Evolutionary conservation across 2,329 filamentous ascomycete species (phyloP).

Genomic region (Colletotrichum karsti): DNA sequence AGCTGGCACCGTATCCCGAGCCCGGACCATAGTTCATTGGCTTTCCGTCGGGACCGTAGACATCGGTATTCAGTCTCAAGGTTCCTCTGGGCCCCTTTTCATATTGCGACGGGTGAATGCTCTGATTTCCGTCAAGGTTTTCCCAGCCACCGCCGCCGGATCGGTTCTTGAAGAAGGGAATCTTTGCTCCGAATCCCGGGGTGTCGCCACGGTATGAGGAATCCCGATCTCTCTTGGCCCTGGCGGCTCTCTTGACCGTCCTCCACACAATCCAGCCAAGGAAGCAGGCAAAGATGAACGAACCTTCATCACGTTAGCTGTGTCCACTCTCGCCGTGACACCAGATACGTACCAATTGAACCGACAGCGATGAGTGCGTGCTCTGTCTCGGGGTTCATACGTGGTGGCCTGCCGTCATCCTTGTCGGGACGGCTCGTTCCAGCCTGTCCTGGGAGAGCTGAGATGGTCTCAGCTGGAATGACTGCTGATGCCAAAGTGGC

Average conservation of each 20-base stretch:
- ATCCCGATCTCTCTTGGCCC: conserved; percentile 37
- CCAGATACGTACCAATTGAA: conserved; percentile 39
- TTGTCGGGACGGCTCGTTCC: not conserved
- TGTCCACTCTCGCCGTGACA: too few species aligned
- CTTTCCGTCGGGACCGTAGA: conserved; percentile 32
- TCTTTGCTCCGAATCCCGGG: conserved; percentile 37
- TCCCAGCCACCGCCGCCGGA: conserved; percentile 41
- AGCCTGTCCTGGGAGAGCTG: conserved; percentile 21
- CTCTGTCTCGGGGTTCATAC: conserved; percentile 38
- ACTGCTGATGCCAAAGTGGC: conserved; percentile 22
- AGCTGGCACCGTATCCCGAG: conserved; percentile 1
- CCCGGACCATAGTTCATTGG: not conserved
- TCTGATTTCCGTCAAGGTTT: conserved; percentile 36
- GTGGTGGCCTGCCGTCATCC: conserved; percentile 15
- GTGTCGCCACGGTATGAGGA: conserved; percentile 32
- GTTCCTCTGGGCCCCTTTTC: conserved; percentile 35
- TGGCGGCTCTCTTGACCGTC: conserved; percentile 47
- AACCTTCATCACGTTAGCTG: conserved; percentile 39
- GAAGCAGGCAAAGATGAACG: conserved; percentile 54
- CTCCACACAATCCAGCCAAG: conserved; percentile 55
- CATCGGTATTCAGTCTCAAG: conserved; percentile 33
- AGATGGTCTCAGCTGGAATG: conserved; percentile 12
- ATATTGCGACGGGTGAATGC: conserved; percentile 27
- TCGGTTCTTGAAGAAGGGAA: conserved; percentile 47
- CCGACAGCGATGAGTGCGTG: conserved; percentile 44